phyloP scores from a whole-genome alignment of 176 grass and related monocot species.

The Musa acuminata region DNA sequence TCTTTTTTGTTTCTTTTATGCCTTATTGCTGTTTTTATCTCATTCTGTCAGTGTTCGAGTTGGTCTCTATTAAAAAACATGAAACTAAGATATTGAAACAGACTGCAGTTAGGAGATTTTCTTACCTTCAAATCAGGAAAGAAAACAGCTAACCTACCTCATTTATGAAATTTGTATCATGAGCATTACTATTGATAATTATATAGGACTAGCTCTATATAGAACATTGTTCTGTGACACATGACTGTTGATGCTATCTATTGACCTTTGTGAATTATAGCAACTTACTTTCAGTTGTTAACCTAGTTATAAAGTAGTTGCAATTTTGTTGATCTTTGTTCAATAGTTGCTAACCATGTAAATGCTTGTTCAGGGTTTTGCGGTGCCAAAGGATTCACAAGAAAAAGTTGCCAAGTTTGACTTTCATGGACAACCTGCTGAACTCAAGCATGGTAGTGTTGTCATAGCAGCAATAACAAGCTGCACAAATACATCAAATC shows the following conservation, averaged over 20 bases:
- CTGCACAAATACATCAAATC: constrained; percentile 36
- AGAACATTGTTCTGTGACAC: too few relatives aligned
- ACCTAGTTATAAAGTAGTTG: background rate
- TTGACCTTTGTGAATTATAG: background rate
- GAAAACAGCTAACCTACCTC: background rate
- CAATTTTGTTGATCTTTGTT: background rate
- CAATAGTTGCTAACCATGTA: background rate
- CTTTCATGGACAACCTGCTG: constrained; percentile 26
- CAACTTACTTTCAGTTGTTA: background rate
- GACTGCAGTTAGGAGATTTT: background rate
- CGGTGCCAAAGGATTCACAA: constrained; percentile 14
- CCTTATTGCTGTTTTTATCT: background rate
- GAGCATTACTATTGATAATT: background rate
- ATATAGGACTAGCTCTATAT: background rate
- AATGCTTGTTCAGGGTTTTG: constrained; percentile 13
- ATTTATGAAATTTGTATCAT: background rate
- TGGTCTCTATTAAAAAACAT: background rate
- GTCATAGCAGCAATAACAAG: constrained; percentile 41
- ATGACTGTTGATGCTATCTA: background rate
- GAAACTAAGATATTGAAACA: background rate
- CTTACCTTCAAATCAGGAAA: too few relatives aligned
- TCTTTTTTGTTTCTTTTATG: background rate
- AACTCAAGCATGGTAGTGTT: constrained; percentile 30
- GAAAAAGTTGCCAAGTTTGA: constrained; percentile 24
- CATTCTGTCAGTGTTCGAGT: background rate